These are phyloP conservation scores for Grifola frondosa DNA, from an alignment of 1,284 basidiomycete species.

Conservation along the genomic window DNA sequence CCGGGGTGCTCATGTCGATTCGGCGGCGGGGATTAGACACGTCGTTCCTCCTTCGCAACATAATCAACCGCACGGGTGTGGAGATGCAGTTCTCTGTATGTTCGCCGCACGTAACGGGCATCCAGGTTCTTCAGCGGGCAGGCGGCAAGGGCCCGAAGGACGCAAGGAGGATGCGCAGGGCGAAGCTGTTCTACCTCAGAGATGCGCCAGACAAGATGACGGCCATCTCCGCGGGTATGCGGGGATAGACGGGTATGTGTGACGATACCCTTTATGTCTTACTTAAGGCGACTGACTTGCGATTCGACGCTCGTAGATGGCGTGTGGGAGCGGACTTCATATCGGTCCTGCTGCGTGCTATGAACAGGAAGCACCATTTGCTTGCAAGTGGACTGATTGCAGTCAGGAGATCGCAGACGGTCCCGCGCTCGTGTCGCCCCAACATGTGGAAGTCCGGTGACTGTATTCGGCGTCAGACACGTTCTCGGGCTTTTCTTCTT, in stretches of 20 bases:
- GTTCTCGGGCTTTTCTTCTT: too few species aligned
- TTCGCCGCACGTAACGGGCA: slow-evolving; percentile 83
- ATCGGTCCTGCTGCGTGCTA: too few species aligned
- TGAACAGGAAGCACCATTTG: too few species aligned
- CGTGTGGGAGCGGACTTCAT: too few species aligned
- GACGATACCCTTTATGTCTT: too few species aligned
- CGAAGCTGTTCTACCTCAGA: slow-evolving; percentile 77
- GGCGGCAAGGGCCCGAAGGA: slow-evolving; percentile 38
- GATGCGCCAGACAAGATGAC: slow-evolving; percentile 82
- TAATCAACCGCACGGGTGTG: slow-evolving; percentile 85
- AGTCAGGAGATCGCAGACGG: too few species aligned
- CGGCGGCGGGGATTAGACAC: slow-evolving; percentile 82
- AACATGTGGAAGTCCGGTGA: too few species aligned
- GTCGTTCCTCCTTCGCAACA: slow-evolving; percentile 81
- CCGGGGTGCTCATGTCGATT: slow-evolving; percentile 82
- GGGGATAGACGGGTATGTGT: slow-evolving; percentile 19
- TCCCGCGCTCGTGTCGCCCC: too few species aligned
- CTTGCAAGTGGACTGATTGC: too few species aligned
- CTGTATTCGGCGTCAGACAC: too few species aligned
- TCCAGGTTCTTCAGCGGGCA: slow-evolving; percentile 69
- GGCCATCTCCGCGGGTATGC: slow-evolving; percentile 61
- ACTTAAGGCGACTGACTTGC: too few species aligned
- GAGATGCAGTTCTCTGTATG: slow-evolving; percentile 88
- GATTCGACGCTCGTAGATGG: too few species aligned
- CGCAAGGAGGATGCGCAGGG: slow-evolving; percentile 59